phyloP scores from a whole-genome alignment of 306 rosid species.

The Castanospermum australe region DNA sequence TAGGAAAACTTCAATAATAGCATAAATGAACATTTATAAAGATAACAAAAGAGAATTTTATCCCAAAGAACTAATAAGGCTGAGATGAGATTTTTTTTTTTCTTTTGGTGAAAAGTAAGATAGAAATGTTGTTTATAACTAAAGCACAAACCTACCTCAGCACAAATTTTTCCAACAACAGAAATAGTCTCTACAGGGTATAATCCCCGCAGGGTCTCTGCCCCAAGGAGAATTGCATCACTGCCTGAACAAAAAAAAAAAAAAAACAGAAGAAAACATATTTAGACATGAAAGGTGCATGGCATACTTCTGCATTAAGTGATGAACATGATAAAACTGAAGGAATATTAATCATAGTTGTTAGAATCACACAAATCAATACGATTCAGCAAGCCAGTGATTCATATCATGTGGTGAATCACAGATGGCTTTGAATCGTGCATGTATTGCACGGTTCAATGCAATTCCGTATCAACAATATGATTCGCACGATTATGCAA shows the following conservation, averaged over 20 bases:
- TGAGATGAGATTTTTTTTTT: background rate
- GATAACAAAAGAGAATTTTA: background rate
- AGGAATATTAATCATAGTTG: too few relatives aligned
- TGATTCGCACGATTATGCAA: too few relatives aligned
- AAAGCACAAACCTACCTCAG: slow-evolving; percentile 58
- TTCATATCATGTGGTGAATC: too few relatives aligned
- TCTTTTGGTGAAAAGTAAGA: background rate
- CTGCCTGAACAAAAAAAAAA: slow-evolving; percentile 57
- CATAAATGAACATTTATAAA: background rate
- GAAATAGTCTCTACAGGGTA: slow-evolving; percentile 95
- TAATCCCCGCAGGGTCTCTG: slow-evolving; percentile 88
- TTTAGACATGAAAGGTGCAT: slow-evolving; percentile 13
- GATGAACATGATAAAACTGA: slow-evolving; percentile 9
- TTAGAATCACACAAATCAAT: too few relatives aligned
- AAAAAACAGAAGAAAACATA: background rate
- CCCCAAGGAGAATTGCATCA: slow-evolving; percentile 97
- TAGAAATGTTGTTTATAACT: slow-evolving; percentile 6
- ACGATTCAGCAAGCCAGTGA: too few relatives aligned
- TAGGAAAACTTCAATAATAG: background rate
- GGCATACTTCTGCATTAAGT: slow-evolving; percentile 3
- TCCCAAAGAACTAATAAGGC: background rate
- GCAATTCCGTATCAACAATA: too few relatives aligned
- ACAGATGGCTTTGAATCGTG: too few relatives aligned
- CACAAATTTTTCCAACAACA: slow-evolving; percentile 81
- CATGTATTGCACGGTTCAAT: too few relatives aligned